Evolutionary conservation across 2,329 filamentous ascomycete species (phyloP).

Genomic region (Amylocarpus encephaloides): DNA sequence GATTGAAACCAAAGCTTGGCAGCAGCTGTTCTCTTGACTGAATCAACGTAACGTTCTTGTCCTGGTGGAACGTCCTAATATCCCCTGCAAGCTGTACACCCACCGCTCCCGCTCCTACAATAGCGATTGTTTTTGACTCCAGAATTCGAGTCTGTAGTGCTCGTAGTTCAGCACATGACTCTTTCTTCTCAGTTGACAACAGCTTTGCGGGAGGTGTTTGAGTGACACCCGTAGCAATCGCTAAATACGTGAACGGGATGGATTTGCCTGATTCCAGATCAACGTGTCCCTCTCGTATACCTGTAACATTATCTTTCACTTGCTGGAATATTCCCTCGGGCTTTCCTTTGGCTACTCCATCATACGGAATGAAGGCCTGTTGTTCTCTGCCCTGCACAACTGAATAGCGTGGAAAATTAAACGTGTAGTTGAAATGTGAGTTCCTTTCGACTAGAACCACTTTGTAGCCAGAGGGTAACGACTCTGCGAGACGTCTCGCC

Average conservation of each 20-base stretch:
- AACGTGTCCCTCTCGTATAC: conserved; percentile 30
- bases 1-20: conserved; percentile 35
- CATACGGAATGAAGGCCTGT: conserved; percentile 45
- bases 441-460: conserved; percentile 45
- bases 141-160: conserved; percentile 30
- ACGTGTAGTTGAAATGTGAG: conserved; percentile 45
- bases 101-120: conserved; percentile 42
- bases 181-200: conserved; percentile 23
- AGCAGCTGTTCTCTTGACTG: conserved; percentile 41
- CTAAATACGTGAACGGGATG: conserved; percentile 37
- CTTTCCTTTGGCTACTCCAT: conserved; percentile 23
- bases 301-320: conserved; percentile 29
- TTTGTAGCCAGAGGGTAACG: conserved; percentile 38
- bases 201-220: conserved; percentile 32
- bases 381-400: conserved; percentile 39
- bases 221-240: conserved; percentile 38
- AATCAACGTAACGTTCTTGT: conserved; percentile 41
- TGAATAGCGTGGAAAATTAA: conserved; percentile 42
- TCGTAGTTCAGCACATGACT: conserved; percentile 30
- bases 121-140: conserved; percentile 26
- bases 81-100: conserved; percentile 45
- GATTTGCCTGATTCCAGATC: conserved; percentile 31
- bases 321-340: conserved; percentile 31
- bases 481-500: conserved; percentile 33
- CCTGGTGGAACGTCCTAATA: conserved; percentile 39